Evolutionary conservation across 148 eudicot genomes (phyloP), one percentile per base, ranked within the genome.

Genomic region (Agrostemma githago): DNA sequence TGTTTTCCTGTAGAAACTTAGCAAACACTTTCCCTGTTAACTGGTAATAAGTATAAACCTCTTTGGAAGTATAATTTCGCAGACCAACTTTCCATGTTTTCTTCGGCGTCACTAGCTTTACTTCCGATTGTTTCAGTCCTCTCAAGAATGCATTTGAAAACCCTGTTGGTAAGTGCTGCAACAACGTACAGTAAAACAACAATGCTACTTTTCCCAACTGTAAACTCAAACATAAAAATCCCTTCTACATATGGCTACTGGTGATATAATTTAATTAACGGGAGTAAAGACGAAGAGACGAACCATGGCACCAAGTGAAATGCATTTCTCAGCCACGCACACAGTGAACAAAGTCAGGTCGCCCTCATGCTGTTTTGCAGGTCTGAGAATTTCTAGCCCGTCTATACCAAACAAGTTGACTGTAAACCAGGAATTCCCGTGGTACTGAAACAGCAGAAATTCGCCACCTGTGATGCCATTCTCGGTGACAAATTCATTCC

Each of bases 371-470:
- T 44, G 7, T 7, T 1, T n/a, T n/a, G n/a, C n/a, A n/a, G n/a
- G n/a, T n/a, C n/a, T n/a, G n/a, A n/a, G n/a, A 6, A 42, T 20
- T 38, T 17, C 43, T 17, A 6, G 3, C 34, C 77, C 61, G 39
- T 74, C 41, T 37, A 14, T 48, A 14, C 77, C 77, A 5, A 26
- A 64, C 7, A 74, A n/a, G 19, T 74, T 8, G 44, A 74, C 70
- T 48, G 16, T 64, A 40, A 74, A 74, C 43, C 57, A 5, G 5
- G 61, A 51, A 3, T 64, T 64, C 5, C 77, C 77, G 5, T 64
- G 77, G 37, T 74, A 53, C 37, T 51, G 44, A 57, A 74, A 74
- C 3, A 74, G 51, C 77, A 74, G 15, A 20, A 64, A 64, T 41
- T 74, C 77, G 2, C 70, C 61, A 12, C 4, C 4, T 2, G 46